Evolutionary conservation across 306 rosid species (phyloP), one percentile per base, ranked within the genome.

Genomic region (Argentina anserina): DNA sequence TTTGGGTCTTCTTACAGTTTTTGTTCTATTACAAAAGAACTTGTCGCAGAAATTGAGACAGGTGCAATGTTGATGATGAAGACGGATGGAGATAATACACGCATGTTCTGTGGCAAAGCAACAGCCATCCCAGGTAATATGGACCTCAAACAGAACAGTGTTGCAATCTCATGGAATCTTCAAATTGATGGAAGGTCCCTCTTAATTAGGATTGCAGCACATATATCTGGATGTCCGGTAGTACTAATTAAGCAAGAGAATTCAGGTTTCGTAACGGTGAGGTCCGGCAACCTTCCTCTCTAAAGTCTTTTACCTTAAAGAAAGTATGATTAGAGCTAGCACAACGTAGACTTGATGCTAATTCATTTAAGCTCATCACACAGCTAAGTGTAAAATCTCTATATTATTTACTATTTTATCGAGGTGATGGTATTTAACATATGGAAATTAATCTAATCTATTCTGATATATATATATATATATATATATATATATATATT

Each of bases 1-100:
- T 46, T 46, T 23, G 33, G 3, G 61, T 55, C 62, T 55, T 26
- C 34, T 25, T 23, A 4, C 8, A 14, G 37, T 59, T 5, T 28
- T 60, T 29, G 40, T 60, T 60, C 40, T 15, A 60, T 67, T 9
- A 40, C 76, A 76, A 49, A 65, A 47, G 50, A 68, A 59, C 7
- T 76, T 82, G 90, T 85, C 76, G 47, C 84, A 29, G 55, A 73
- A 85, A 50, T 76, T 76, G 33, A 83, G 91, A 88, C 87, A 85
- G 70, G 21, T 41, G 58, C 79, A 78, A 11, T 77, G 69, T 61
- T 70, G 81, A 29, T 75, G 92, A 86, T 60, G 67, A 75, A 12
- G 81, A 86, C 82, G 45, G 25, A 55, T 12, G 25, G 43, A 34
- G 26, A 17, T 18, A 17, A 69, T 69, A 76, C 47, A 77, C 60